These are phyloP conservation scores for Colletotrichum eremochloae DNA, from an alignment of 2,329 filamentous ascomycete genomes.

Conservation along the genomic window DNA sequence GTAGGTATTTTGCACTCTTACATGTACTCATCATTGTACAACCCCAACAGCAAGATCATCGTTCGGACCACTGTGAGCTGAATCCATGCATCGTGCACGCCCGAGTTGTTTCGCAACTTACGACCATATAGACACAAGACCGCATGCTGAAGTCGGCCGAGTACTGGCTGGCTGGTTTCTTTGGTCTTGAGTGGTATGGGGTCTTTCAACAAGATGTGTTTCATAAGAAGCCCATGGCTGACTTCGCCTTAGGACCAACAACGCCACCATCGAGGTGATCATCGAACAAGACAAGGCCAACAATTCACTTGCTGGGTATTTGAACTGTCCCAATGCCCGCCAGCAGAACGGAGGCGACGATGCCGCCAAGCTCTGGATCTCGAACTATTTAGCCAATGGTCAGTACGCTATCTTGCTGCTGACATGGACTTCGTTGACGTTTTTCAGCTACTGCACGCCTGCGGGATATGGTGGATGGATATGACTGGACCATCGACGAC, in stretches of 20 bases:
- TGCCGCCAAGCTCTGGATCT: constrained; percentile 71
- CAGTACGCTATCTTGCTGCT: constrained; percentile 39
- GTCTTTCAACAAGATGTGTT: background rate
- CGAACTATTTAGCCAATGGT: constrained; percentile 74
- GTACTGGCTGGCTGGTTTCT: constrained; percentile 84
- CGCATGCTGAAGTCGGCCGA: constrained; percentile 83
- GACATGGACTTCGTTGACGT: constrained; percentile 10
- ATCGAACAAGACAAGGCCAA: constrained; percentile 76
- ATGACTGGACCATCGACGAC: constrained; percentile 75
- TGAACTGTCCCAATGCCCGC: constrained; percentile 74
- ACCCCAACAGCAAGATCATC: constrained; percentile 79
- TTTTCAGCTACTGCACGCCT: constrained; percentile 70
- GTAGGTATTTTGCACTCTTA: constrained; percentile 77
- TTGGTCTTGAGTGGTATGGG: constrained; percentile 75
- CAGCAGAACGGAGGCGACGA: constrained; percentile 64
- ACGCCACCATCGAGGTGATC: constrained; percentile 79
- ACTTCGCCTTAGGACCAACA: constrained; percentile 65
- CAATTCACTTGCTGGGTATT: constrained; percentile 77
- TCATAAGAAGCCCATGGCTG: background rate
- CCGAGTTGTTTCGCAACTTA: constrained; percentile 34
- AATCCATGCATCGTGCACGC: background rate
- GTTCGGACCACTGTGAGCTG: constrained; percentile 73
- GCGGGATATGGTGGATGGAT: constrained; percentile 64
- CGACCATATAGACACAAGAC: constrained; percentile 69
- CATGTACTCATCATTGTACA: constrained; percentile 78